Evolutionary conservation across 495 filamentous ascomycete species (phyloP).

Genomic region (Collariella sp.): DNA sequence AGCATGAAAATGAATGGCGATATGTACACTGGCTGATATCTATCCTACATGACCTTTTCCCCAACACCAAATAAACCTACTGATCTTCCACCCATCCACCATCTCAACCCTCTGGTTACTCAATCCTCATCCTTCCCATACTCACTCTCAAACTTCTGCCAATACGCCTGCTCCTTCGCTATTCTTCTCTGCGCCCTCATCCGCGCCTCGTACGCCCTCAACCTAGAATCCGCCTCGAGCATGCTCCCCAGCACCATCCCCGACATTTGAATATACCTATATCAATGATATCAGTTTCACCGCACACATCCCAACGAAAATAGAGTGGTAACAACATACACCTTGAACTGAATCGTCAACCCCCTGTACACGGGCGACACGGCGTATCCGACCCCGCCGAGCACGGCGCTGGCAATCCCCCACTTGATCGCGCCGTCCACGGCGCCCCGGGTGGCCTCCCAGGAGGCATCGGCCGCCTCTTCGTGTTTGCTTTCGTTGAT

Average conservation of each 20-base stretch:
- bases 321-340: slow-evolving; percentile 41
- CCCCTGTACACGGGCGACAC: slow-evolving; percentile 69
- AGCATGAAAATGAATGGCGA: not conserved
- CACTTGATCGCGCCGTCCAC: slow-evolving; percentile 55
- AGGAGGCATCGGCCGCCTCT: slow-evolving; percentile 52
- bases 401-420: slow-evolving; percentile 49
- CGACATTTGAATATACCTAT: slow-evolving; percentile 74
- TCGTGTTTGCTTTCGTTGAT: slow-evolving; percentile 39
- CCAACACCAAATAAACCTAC: not conserved
- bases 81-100: not conserved
- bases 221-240: slow-evolving; percentile 70
- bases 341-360: slow-evolving; percentile 83
- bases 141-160: slow-evolving; percentile 43
- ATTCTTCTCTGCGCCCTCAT: slow-evolving; percentile 56
- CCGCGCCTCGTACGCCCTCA: slow-evolving; percentile 57
- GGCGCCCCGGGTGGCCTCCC: slow-evolving; percentile 54
- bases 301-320: no score
- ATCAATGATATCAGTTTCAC: not conserved
- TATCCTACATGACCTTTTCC: not conserved
- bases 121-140: slow-evolving; percentile 32
- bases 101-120: slow-evolving; percentile 7
- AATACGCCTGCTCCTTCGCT: slow-evolving; percentile 53
- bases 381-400: slow-evolving; percentile 48
- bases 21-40: not conserved
- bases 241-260: slow-evolving; percentile 79